Base-by-base conservation (phyloP, 768 basidiomycete species). In the Jaapia argillacea region DNA sequence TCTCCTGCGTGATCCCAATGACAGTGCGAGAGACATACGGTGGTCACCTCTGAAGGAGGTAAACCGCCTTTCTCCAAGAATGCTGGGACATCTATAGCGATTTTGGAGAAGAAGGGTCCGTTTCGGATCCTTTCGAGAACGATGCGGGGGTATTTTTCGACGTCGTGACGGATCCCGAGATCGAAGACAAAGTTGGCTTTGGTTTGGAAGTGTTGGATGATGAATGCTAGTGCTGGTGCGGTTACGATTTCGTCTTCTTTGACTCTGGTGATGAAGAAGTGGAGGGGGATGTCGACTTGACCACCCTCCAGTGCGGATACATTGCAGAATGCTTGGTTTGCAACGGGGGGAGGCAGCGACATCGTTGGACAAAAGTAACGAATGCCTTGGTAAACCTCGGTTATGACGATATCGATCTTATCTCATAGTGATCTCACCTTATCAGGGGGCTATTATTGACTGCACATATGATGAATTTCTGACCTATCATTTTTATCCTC, bases 281-380 rank as follows among this genome's bases (percentile, higher is more conserved):
- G 63, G 21, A 70, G 51, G 0, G 64, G 53, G 6, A 77, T 48
- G 21, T 49, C 50, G 4, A 79, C 55, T 6, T 62, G 49, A 4
- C 77, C 79, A 1, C 66, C 70, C 47, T 76, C 74, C 26, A 81
- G 65, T 0, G 71, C 76, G 31, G 79, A 81, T 24, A 79, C 67
- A 23, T 65, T 50, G 45, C 72, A 69, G 51, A 68, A 78, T 0
- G 76, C 58, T 51, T 80, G 78, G 41, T 67, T 57, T 0, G 52
- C 40, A 5, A 49, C 26, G 2, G 72, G 70, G 2, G 54, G 51
- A 6, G 74, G 75, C 25, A 77, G 60, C 1, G 58, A 43, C 40
- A 38, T 38, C n/a, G n/a, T n/a, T n/a, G n/a, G n/a, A n/a, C n/a
- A n/a, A n/a, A n/a, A n/a, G n/a, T n/a, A n/a, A n/a, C n/a, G n/a